Base-by-base conservation (phyloP, 331 rosid species). In the Quercus tomentella region DNA sequence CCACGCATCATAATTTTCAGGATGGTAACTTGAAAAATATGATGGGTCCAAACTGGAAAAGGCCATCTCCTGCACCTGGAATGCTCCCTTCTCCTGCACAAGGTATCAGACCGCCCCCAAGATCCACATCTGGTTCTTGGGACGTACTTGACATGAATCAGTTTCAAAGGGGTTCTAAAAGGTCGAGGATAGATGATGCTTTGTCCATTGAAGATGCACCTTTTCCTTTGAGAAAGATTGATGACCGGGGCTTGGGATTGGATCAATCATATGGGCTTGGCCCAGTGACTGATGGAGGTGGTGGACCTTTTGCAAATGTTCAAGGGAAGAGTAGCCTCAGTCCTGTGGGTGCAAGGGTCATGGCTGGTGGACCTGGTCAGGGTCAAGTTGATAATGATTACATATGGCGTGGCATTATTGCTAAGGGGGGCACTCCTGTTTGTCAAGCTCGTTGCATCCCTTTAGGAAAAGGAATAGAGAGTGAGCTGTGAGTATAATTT, bases 391-490 rank as follows among this genome's bases (percentile, higher is more conserved):
- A 93, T 70, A 71, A 74, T 76, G 97, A 93, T 89, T 85, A 77
- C 73, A 82, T 87, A 33, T 91, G 98, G 98, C 97, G 93, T 76
- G 98, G 98, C 31, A 60, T 88, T 62, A 89, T 93, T 81, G 91
- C 97, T 15, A 91, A 93, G 86, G 98, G 97, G 54, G 98, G 98
- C 79, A 91, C 97, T 7, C 90, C 89, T 76, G 90, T 93, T 81
- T 93, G 97, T 73, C 90, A 78, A 72, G 97, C 95, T 52, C 89
- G 98, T 57, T 93, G 97, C 76, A 91, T 93, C 56, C 98, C 97
- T 62, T 66, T 93, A 11, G 92, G 93, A 33, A 88, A 87, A 77
- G 93, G 95, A 81, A 74, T 90, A 62, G 88, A 85, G 69, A 79
- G 86, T 80, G 95, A 82, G 73, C 91, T 93, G 98, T 93, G 88